Percentiles rank a stretch among this genome's conserved stretches.
Conservation (phyloP, 176 grass and related monocot genomes). For the Eleusine coracana region DNA sequence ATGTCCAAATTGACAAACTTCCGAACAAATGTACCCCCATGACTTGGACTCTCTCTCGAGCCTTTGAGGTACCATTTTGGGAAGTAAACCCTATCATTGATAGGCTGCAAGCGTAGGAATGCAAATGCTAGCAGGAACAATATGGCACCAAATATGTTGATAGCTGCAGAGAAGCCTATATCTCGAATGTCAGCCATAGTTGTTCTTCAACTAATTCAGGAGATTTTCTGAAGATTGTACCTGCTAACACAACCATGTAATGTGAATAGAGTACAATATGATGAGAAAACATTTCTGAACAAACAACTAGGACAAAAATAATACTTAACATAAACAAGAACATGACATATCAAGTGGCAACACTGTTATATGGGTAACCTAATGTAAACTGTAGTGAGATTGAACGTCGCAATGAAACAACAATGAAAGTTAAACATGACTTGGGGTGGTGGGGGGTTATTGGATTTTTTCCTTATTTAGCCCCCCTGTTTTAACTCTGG, state of each 20-base stretch:
- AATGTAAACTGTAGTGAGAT: neutral
- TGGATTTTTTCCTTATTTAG: too few relatives aligned
- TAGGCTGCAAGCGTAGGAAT: constrained; percentile 86
- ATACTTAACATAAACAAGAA: neutral
- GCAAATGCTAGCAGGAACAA: constrained; percentile 86
- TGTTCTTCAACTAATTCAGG: constrained; percentile 39
- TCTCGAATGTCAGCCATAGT: constrained; percentile 74
- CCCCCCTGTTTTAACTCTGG: neutral
- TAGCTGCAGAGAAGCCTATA: constrained; percentile 81
- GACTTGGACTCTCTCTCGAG: constrained; percentile 79
- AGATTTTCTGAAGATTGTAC: constrained; percentile 20
- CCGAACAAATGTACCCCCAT: constrained; percentile 58
- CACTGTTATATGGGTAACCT: neutral
- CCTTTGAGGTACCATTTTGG: constrained; percentile 99
- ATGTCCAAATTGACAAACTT: constrained; percentile 97
- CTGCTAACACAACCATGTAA: constrained; percentile 35
- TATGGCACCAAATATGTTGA: constrained; percentile 81
- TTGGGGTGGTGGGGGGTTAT: too few relatives aligned
- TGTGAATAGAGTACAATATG: constrained; percentile 11
- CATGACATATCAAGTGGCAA: neutral
- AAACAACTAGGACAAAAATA: constrained; percentile 6
- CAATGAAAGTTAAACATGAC: neutral
- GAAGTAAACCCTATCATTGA: constrained; percentile 99
- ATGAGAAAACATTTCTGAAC: constrained; percentile 19
- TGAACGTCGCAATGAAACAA: neutral